Percentiles rank a stretch among this genome's conserved stretches.
Evolutionary conservation across 1,284 basidiomycete species (phyloP).

Genomic region (Neonothopanus nambi): DNA sequence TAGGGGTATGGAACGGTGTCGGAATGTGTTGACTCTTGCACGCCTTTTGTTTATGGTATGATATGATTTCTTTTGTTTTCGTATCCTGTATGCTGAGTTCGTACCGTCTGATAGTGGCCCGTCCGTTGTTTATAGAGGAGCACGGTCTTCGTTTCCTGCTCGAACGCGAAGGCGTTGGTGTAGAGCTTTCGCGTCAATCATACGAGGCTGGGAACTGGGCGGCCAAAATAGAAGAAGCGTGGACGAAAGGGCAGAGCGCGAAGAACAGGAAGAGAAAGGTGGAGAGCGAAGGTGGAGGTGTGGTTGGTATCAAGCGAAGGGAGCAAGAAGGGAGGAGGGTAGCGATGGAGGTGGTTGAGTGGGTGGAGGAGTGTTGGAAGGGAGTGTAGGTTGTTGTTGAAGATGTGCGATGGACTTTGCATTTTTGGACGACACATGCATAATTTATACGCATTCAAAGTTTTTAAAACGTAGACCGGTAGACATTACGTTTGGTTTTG

Average conservation of each 20-base stretch:
- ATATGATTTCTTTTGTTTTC: constrained; percentile 20
- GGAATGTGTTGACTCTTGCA: constrained; percentile 68
- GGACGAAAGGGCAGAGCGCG: constrained; percentile 40
- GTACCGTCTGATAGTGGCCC: constrained; percentile 44
- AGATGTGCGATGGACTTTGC: background rate
- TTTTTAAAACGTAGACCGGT: too few species aligned
- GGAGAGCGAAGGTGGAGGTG: constrained; percentile 14
- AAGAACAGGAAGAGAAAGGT: constrained; percentile 41
- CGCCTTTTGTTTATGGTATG: constrained; percentile 70
- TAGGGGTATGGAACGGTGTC: constrained; percentile 70
- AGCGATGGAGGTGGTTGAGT: constrained; percentile 51
- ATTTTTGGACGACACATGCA: too few species aligned
- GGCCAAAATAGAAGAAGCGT: constrained; percentile 54
- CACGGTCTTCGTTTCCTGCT: constrained; percentile 69
- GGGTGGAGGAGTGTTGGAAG: constrained; percentile 36
- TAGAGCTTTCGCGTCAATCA: constrained; percentile 59
- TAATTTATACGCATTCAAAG: too few species aligned
- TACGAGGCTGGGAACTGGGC: constrained; percentile 78
- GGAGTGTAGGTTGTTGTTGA: background rate
- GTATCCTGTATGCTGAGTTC: constrained; percentile 1
- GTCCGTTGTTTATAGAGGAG: constrained; percentile 79
- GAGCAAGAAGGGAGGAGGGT: constrained; percentile 47
- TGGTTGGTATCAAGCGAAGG: constrained; percentile 30
- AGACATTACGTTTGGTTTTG: too few species aligned
- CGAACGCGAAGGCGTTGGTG: constrained; percentile 48